These are phyloP conservation scores for Boechera retrofracta DNA, from an alignment of 345 rosid species.

Conservation along the genomic window DNA sequence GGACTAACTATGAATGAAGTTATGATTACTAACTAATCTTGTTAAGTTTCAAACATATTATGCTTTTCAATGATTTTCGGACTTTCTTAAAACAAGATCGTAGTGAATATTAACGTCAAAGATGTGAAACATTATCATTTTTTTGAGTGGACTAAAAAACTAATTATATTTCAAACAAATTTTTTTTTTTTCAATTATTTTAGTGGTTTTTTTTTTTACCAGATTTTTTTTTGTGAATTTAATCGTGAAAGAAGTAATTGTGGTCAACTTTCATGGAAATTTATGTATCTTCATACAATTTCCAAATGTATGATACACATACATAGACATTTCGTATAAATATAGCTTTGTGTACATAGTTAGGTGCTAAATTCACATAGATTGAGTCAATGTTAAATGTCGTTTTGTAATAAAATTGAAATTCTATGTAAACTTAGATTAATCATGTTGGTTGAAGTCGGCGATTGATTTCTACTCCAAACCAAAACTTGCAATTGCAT, in stretches of 20 bases:
- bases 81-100: background rate
- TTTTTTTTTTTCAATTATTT: background rate
- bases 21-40: background rate
- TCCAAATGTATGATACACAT: background rate
- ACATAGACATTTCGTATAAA: background rate
- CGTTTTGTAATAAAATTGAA: background rate
- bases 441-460: constrained; percentile 18
- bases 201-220: background rate
- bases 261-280: constrained; percentile 1
- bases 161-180: constrained; percentile 1
- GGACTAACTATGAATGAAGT: background rate
- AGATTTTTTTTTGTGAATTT: background rate
- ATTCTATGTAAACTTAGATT: background rate
- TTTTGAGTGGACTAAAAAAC: background rate
- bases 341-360: constrained; percentile 3
- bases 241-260: background rate
- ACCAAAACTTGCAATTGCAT: constrained; percentile 25
- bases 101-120: background rate
- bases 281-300: constrained; percentile 1
- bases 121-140: background rate
- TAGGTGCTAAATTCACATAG: constrained; percentile 18
- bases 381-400: background rate
- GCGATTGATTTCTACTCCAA: constrained; percentile 22
- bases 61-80: constrained; percentile 2
- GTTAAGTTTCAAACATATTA: constrained; percentile 1